Base-by-base conservation (phyloP, 1,139 yeast genomes). In the Geotrichum siamense region DNA sequence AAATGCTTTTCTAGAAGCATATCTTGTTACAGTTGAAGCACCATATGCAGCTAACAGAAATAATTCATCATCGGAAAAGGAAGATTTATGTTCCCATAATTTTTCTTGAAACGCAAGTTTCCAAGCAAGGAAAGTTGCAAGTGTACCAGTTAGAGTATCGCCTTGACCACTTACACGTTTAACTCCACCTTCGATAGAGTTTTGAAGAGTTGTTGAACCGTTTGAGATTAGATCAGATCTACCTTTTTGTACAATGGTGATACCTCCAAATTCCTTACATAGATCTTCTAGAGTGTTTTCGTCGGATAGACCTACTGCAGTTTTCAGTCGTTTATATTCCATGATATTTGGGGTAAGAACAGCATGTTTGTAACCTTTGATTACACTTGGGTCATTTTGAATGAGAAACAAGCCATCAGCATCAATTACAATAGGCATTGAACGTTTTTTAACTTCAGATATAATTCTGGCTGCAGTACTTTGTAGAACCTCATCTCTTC, bases 131-230 rank as follows among this genome's bases (percentile, higher is more conserved):
- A 84, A 66, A 0, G 91, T 78, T 5, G 83, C 83, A 20, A 82
- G 64, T 16, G 81, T 67, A 0, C 94, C 94, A 1, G 84, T 72
- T 36, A 84, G 60, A 0, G 93, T 79, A 55, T 84, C 94, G 10
- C 94, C 94, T 62, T 84, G 94, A 0, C 94, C 94, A n/a, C 93
- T 89, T 8, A 80, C 86, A 22, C 94, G 69, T 54, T 81, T 79
- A 43, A 64, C 61, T 12, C 91, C 80, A 0, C 97, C 97, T 16
- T 61, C 55, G 19, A 68, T 58, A 33, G 57, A 54, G 41, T 57
- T 60, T 2, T 39, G 40, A 23, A 64, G 45, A 0, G 59, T 53
- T 2, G 50, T 45, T n/a, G 16, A 25, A 4, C 74, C 75, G 45
- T 72, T 68, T 12, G 78, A 82, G 21, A 87, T 80, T 34, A 73